A percentile compares a stretch with the other conserved stretches of the same genome.
phyloP scores from a whole-genome alignment of 139 green algal genomes.

The Spirogloea muscicola region DNA sequence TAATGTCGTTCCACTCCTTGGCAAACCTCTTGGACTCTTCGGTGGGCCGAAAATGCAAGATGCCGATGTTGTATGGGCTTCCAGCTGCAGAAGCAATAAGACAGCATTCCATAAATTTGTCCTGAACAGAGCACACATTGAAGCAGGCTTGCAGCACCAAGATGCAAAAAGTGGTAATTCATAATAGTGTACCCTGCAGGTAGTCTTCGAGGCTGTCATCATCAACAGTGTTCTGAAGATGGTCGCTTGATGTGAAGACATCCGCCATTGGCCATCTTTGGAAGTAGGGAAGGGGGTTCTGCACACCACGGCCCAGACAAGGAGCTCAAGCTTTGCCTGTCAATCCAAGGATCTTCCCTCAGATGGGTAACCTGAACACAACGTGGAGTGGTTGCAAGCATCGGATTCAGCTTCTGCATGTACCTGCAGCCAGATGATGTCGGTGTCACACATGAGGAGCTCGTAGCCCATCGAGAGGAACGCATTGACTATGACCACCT shows the following conservation, averaged over 20 bases:
- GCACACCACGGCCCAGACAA: too few species aligned
- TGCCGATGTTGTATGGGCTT: conserved; percentile 88
- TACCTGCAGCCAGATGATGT: conserved; percentile 73
- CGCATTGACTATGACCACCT: conserved; percentile 73
- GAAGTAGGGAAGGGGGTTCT: conserved; percentile 82
- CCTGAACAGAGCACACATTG: not conserved
- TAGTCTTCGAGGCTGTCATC: conserved; percentile 58
- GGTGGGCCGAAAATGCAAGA: conserved; percentile 77
- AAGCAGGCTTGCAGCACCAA: not conserved
- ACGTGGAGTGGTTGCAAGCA: too few species aligned
- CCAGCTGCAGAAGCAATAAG: not conserved
- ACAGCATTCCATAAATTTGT: not conserved
- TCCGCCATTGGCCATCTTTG: conserved; percentile 64
- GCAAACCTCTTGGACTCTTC: conserved; percentile 31
- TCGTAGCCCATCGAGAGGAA: conserved; percentile 70
- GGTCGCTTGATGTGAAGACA: conserved; percentile 79
- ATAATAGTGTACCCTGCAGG: conserved; percentile 47
- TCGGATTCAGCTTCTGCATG: too few species aligned
- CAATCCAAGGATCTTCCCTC: too few species aligned
- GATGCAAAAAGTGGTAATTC: too few species aligned
- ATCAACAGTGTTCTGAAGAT: conserved; percentile 57
- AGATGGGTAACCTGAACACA: too few species aligned
- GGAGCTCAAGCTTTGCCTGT: too few species aligned
- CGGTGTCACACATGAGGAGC: conserved; percentile 84
- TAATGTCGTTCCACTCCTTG: conserved; percentile 44